phyloP scores from a whole-genome alignment of 768 basidiomycete species.

The Tylopilus balloui region DNA sequence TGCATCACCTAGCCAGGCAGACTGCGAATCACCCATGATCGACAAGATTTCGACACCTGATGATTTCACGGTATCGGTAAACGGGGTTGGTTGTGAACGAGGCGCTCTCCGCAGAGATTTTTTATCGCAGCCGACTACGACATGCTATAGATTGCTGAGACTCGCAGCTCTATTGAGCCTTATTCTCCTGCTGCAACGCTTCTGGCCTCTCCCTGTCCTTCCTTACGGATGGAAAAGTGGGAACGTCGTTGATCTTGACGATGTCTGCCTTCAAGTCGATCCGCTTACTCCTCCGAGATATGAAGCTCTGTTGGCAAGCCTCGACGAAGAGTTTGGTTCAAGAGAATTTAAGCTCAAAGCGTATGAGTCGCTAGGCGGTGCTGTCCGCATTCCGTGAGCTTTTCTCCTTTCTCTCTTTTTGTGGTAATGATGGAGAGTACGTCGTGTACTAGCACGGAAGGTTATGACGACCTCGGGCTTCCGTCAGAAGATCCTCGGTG shows the following conservation, averaged over 20 bases:
- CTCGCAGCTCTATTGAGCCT: slow-evolving; percentile 10
- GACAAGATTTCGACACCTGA: neutral
- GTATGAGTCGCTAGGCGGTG: slow-evolving; percentile 34
- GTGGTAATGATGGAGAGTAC: neutral
- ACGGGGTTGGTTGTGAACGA: slow-evolving; percentile 15
- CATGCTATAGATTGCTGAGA: neutral
- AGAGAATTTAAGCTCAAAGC: slow-evolving; percentile 27
- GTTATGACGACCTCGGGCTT: slow-evolving; percentile 45
- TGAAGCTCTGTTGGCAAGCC: slow-evolving; percentile 14
- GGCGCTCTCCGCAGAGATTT: neutral
- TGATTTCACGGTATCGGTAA: neutral
- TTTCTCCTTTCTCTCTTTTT: neutral
- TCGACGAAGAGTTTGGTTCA: slow-evolving; percentile 24
- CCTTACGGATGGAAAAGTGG: neutral
- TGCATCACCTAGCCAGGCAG: neutral
- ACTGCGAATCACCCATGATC: neutral
- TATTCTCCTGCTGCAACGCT: slow-evolving; percentile 1
- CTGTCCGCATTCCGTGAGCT: slow-evolving; percentile 32
- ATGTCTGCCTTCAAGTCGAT: slow-evolving; percentile 28
- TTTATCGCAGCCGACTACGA: neutral
- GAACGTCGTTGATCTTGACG: neutral
- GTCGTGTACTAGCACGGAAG: slow-evolving; percentile 44
- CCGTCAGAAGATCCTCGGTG: slow-evolving; percentile 46
- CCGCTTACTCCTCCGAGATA: slow-evolving; percentile 15
- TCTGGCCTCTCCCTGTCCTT: slow-evolving; percentile 1